Conservation (phyloP, 2,329 filamentous ascomycete species). For the Incumbomyces delicatus region DNA sequence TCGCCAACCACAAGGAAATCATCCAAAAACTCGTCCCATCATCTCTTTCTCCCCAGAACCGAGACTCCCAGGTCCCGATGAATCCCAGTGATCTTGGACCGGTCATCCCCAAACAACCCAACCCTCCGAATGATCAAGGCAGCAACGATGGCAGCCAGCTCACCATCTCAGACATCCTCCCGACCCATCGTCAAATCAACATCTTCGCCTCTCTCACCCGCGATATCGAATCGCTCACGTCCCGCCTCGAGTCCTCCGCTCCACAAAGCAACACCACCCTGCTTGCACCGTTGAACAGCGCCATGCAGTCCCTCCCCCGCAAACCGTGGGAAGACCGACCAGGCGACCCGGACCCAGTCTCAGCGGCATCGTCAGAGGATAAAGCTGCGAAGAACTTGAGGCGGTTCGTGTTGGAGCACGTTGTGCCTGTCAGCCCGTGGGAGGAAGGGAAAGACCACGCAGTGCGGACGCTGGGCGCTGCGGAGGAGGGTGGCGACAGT, state of each 20-base stretch:
- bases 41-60: not conserved
- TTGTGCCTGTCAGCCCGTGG: constrained; percentile 71
- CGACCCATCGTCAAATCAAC: constrained; percentile 66
- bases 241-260: constrained; percentile 53
- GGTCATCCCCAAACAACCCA: constrained; percentile 4
- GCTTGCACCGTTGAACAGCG: constrained; percentile 76
- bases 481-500: constrained; percentile 24
- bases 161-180: constrained; percentile 75
- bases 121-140: constrained; percentile 1
- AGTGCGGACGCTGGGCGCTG: constrained; percentile 47
- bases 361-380: constrained; percentile 56
- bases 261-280: constrained; percentile 64
- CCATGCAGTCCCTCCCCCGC: constrained; percentile 63
- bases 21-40: not conserved
- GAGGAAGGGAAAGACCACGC: constrained; percentile 51
- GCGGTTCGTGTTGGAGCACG: constrained; percentile 76
- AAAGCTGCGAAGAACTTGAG: constrained; percentile 67
- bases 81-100: constrained; percentile 10
- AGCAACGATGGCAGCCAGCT: constrained; percentile 31
- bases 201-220: constrained; percentile 75
- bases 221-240: constrained; percentile 59
- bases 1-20: not conserved
- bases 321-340: constrained; percentile 66
- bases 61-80: not conserved
- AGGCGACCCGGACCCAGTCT: constrained; percentile 17